Evolutionary conservation across 257 asterid genomes (phyloP), one percentile per base, ranked within the genome.

Genomic region (Knoxia roxburghii): DNA sequence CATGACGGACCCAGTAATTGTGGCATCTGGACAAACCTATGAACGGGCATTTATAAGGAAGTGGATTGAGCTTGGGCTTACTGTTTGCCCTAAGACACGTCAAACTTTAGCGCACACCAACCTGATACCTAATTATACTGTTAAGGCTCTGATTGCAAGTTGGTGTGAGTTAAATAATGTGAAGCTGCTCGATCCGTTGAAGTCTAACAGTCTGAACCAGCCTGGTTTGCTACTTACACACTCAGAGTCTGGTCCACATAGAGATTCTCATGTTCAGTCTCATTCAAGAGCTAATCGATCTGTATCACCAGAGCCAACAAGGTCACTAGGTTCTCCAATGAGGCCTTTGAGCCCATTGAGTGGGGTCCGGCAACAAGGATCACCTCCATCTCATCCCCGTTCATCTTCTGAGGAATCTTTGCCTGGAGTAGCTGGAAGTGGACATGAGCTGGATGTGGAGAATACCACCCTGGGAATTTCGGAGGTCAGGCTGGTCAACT

Each of bases 21-120:
- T 79, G 61, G 60, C 80, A 67, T 68, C 83, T 37, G 83, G 83
- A 69, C 80, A 79, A 68, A 79, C 83, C 18, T 79, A 72, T 64
- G 80, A 79, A 30, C 80, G 80, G 50, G 80, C 64, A 8, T 79
- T 46, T 67, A 75, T 75, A 21, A 63, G 67, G 68, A 64, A 71
- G 21, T 75, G 83, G 83, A 71, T 78, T 75, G 80, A 78, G 27
- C 79, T 78, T 33, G 83, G 80, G 43, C 83, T 78, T 21, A 75
- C 65, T 24, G 77, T 75, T 67, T 78, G 83, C 70, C 80, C 83
- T 13, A 75, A 75, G 74, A 78, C 83, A 26, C 62, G 78, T 65
- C 83, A 78, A 64, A 69, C 61, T 11, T 75, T 78, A 26, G 72
- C 68, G 24, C 80, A 72, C 72, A 41, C 78, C 37, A 75, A 61